A percentile compares a stretch with the other conserved stretches of the same genome.
Conservation (phyloP, 148 eudicot species). For the Camellia japonica region DNA sequence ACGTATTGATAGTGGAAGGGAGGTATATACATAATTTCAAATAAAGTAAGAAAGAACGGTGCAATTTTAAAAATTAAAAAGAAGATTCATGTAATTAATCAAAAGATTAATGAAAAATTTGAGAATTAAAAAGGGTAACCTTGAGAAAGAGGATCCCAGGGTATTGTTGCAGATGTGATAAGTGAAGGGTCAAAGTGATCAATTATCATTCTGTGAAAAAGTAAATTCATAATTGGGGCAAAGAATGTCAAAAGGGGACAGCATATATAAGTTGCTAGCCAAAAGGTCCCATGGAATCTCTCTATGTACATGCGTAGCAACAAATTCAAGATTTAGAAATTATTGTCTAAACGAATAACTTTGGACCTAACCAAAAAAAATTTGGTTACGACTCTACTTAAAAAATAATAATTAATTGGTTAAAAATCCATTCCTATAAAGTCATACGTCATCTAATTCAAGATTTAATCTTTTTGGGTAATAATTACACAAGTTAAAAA, state of each 20-base stretch:
- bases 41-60: too few species aligned
- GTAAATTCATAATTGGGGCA: not conserved
- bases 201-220: slow-evolving; percentile 11
- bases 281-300: not conserved
- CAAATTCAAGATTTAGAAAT: slow-evolving; percentile 11
- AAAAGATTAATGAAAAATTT: not conserved
- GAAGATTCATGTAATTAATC: not conserved
- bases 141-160: not conserved
- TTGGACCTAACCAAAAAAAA: not conserved
- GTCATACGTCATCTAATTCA: too few species aligned
- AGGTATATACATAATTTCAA: too few species aligned
- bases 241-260: not conserved
- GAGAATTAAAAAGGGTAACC: not conserved
- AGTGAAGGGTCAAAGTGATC: not conserved
- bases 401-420: too few species aligned
- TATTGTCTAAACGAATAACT: slow-evolving; percentile 3
- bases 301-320: slow-evolving; percentile 5
- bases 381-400: not conserved
- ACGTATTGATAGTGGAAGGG: too few species aligned
- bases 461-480: too few species aligned
- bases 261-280: not conserved
- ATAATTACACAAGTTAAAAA: too few species aligned
- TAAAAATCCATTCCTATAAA: too few species aligned
- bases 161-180: not conserved
- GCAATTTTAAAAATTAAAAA: too few species aligned